Base-by-base conservation (phyloP, 2,329 filamentous ascomycete genomes). In the Nemania sp. region DNA sequence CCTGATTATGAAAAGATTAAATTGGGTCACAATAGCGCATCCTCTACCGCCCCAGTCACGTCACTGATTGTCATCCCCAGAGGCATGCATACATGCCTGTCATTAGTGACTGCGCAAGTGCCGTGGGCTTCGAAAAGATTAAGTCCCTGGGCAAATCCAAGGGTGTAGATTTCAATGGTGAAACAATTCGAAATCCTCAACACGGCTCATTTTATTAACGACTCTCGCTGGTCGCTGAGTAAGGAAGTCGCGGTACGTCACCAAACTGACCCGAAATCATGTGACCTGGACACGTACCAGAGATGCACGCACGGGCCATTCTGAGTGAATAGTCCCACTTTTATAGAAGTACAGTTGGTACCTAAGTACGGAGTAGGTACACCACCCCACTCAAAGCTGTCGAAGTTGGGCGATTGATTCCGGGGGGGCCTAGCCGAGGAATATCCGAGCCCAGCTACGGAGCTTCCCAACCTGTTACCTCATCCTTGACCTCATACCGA, bases 191-290 rank as follows among this genome's bases (percentile, higher is more conserved):
- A 28, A 28, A 26, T 41, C 9, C 14, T 5, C 23, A 31, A 14
- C 22, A 41, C 17, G 24, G 8, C 15, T 12, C n/a, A n/a, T 22
- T 6, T 24, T 24, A 11, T 12, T 40, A 20, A 24, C n/a, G 23
- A 24, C 20, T 11, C 8, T 14, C 33, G 39, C 19, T 14, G 31
- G 45, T 50, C 48, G 61, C 54, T 58, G 64, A 61, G 60, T 61
- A 58, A 45, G 41, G 56, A 41, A 28, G 40, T 36, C 23, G 37
- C 40, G 23, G 40, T 52, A 49, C 54, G 49, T 61, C 64, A 64
- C 65, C 65, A 67, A 63, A 64, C 23, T 64, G 57, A 67, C 65
- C 56, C 65, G 64, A 61, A 56, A 44, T 61, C 65, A 60, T 59
- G 65, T 66, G 65, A 68, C 55, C 12, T 3, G 7, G 11, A 12